Evolutionary conservation across 2,329 filamentous ascomycete genomes (phyloP).

Genomic region (Sclerotinia minor): DNA sequence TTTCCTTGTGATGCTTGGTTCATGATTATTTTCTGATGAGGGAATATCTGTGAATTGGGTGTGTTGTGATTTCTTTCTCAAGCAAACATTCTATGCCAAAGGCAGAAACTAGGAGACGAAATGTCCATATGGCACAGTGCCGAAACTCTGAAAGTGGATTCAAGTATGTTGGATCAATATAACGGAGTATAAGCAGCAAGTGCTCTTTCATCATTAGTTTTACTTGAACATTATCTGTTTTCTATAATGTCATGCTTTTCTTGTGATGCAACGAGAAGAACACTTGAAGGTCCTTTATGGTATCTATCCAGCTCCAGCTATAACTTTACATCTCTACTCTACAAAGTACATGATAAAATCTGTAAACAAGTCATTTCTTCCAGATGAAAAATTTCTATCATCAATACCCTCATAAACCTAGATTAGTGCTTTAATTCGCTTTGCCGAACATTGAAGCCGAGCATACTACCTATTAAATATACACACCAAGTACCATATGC

Average conservation of each 20-base stretch:
- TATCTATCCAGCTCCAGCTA: too few species aligned
- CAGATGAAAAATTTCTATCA: too few species aligned
- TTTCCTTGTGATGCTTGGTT: not conserved
- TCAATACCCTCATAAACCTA: too few species aligned
- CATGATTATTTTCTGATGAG: not conserved
- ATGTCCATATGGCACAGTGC: not conserved
- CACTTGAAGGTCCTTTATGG: not conserved
- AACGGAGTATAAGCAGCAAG: not conserved
- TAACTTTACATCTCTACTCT: too few species aligned
- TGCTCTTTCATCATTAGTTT: not conserved
- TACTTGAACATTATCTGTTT: not conserved
- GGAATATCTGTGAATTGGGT: not conserved
- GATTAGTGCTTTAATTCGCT: not conserved
- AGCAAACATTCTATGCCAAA: not conserved
- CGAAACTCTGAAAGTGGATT: not conserved
- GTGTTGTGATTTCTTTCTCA: not conserved
- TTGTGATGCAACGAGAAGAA: not conserved
- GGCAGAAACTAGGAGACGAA: not conserved
- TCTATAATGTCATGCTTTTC: not conserved
- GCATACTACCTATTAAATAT: too few species aligned
- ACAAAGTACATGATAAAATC: not conserved
- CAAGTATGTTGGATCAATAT: too few species aligned
- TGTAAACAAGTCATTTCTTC: too few species aligned
- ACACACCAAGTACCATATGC: too few species aligned
- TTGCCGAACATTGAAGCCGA: not conserved